Percentiles rank a stretch among this genome's conserved stretches.
Evolutionary conservation across 2,329 filamentous ascomycete species (phyloP).

Genomic region (Blastomyces emzantsi): DNA sequence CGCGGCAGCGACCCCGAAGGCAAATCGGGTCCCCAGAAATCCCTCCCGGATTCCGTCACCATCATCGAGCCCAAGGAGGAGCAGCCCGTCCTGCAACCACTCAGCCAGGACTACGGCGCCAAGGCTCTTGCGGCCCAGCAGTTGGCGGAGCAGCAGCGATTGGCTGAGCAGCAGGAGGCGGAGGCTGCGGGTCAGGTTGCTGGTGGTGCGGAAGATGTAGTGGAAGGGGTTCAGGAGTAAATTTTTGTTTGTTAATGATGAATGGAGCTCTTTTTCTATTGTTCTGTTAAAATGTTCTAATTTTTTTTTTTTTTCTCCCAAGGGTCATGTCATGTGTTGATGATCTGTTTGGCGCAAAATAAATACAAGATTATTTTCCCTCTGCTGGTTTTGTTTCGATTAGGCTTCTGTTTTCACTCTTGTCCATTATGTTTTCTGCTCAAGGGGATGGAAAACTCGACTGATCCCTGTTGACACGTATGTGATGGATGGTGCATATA

Average conservation of each 20-base stretch:
- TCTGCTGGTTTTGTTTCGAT: slow-evolving; percentile 9
- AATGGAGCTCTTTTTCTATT: neutral
- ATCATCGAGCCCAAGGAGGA: slow-evolving; percentile 99
- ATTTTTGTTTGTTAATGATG: slow-evolving; percentile 6
- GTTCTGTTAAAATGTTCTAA: neutral
- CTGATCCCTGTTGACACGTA: neutral
- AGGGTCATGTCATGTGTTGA: slow-evolving; percentile 9
- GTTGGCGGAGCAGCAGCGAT: slow-evolving; percentile 46
- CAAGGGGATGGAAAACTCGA: neutral
- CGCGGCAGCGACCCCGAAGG: slow-evolving; percentile 98
- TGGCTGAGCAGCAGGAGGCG: slow-evolving; percentile 49
- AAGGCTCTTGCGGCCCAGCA: slow-evolving; percentile 64
- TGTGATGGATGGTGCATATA: neutral
- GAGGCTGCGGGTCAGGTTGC: slow-evolving; percentile 22
- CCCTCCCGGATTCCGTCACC: slow-evolving; percentile 95
- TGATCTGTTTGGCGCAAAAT: slow-evolving; percentile 4
- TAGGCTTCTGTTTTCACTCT: neutral
- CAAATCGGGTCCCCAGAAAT: slow-evolving; percentile 96
- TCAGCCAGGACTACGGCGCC: slow-evolving; percentile 97
- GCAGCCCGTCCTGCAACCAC: slow-evolving; percentile 85
- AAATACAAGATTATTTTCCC: slow-evolving; percentile 8
- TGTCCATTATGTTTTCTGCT: neutral
- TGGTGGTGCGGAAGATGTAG: slow-evolving; percentile 23
- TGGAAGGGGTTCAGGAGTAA: slow-evolving; percentile 41
- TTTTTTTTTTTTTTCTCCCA: slow-evolving; percentile 1